Evolutionary conservation across 768 basidiomycete genomes (phyloP), one percentile per base, ranked within the genome.

Genomic region (Kwoniella botswanensis): DNA sequence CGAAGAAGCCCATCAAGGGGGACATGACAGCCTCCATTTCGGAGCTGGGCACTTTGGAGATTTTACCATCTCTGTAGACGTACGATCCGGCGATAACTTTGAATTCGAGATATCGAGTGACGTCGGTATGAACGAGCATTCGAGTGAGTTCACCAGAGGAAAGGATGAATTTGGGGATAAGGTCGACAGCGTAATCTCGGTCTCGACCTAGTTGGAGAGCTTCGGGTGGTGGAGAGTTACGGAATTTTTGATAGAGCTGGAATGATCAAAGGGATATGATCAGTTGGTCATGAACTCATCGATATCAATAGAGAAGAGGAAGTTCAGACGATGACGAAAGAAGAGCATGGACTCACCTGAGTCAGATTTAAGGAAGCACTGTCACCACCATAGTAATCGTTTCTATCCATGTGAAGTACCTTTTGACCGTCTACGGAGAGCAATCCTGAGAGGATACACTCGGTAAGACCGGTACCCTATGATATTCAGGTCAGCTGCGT

Each of bases 381-480:
- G 82, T 98, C 97, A 67, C 93, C 97, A 56, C 97, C 97, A 73
- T 99, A 99, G 85, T 99, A 99, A 85, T 99, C 96, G 80, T 98
- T 98, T 21, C 86, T 79, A 74, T 81, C 74, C 79, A 82, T 98
- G 85, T 99, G 97, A 62, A 99, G 90, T 79, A 99, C 97, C 86
- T 98, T 99, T 89, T 98, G 98, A 74, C 97, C 96, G 84, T 98
- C 97, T 56, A 98, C 96, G n/a, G 96, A 98, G 78, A 99, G 88
- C 78, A 99, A 86, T 46, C 97, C 97, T 17, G 97, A 98, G 72
- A 99, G 89, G 84, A 98, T 95, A 86, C 97, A 98, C 85, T 99
- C 97, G 35, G 96, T 98, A 82, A 99, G 86, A 72, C 97, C 97
- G 72, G 97, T 99, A 71, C 97, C 97, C 79, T 98, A 89, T 22